These are phyloP conservation scores for Parasitella parasitica DNA, from an alignment of 371 early-diverging fungal species.

Conservation along the genomic window DNA sequence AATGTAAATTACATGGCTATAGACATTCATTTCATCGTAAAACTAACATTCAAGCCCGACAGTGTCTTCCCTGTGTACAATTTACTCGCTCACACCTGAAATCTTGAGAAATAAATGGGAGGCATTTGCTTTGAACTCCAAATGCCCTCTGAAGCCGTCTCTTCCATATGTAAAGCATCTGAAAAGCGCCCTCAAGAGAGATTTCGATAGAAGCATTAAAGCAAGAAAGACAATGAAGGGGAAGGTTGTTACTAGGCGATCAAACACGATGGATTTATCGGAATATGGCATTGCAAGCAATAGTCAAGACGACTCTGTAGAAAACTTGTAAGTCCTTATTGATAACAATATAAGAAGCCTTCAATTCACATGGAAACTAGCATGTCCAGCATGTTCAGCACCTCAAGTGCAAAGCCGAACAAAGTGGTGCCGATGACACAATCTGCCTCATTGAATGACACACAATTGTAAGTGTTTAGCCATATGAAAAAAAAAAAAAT, in stretches of 20 bases:
- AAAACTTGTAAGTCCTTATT: background rate
- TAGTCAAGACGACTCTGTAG: slow-evolving; percentile 1
- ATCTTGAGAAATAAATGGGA: slow-evolving; percentile 50
- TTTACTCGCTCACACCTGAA: slow-evolving; percentile 37
- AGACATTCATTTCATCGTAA: background rate
- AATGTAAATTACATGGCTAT: background rate
- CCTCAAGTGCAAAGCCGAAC: background rate
- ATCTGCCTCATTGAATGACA: background rate
- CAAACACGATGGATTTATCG: slow-evolving; percentile 8
- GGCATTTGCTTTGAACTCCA: slow-evolving; percentile 37
- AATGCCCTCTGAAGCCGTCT: slow-evolving; percentile 25
- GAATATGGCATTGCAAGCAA: slow-evolving; percentile 17
- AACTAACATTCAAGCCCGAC: background rate
- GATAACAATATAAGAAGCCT: background rate
- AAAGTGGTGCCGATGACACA: background rate
- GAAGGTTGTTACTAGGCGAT: slow-evolving; percentile 11
- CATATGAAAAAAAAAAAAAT: too few relatives aligned
- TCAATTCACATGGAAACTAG: background rate
- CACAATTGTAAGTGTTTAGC: slow-evolving; percentile 16
- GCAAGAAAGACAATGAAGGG: slow-evolving; percentile 4
- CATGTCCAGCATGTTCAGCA: background rate
- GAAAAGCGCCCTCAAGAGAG: slow-evolving; percentile 29
- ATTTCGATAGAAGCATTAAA: slow-evolving; percentile 33
- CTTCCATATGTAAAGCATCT: slow-evolving; percentile 28
- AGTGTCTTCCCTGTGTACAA: slow-evolving; percentile 28